Evolutionary conservation across 345 rosid species (phyloP), one percentile per base, ranked within the genome.

Genomic region (Eucalyptus cloeziana): DNA sequence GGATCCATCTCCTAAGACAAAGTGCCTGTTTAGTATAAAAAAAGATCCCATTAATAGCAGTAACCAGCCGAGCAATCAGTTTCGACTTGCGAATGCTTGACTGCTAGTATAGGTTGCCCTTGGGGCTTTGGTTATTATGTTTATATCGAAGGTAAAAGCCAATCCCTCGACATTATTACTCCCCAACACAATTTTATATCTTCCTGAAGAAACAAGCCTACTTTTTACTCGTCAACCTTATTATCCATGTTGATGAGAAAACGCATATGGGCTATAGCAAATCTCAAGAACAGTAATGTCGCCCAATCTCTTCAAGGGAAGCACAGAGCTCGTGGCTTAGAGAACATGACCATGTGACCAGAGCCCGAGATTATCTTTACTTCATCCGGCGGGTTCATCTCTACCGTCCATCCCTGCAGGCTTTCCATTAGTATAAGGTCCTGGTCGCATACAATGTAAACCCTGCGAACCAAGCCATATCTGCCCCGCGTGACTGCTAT

Each of bases 291-390:
- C 86, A 37, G n/a, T 89, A 92, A 27, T 87, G 90, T 5, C 88
- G 58, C 6, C 88, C 93, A 54, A 91, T 40, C 67, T 91, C 89
- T 80, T 27, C 49, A 76, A 93, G 95, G 89, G 71, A 89, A 76
- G 89, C 83, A 85, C 86, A 91, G 3, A 92, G 87, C 52, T 93
- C 92, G 49, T 17, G 93, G 92, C 85, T 92, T 92, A 13, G 92
- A 90, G 56, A 91, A 50, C 94, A 91, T 91, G 45, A 87, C 88
- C 94, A 93, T 94, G 80, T 94, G 94, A 90, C 93, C 94, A n/a
- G 93, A 91, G 24, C 90, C 93, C 17, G 89, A 12, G 69, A 92
- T 90, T 60, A 85, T 33, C 91, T 83, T 92, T 12, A 89, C 89
- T 51, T 92, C 91, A 33, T 90, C 89, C 4, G 87, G 49, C 7